Conservation (phyloP, 192 early-diverging fungal genomes). For the Chytriomyces confervae region DNA sequence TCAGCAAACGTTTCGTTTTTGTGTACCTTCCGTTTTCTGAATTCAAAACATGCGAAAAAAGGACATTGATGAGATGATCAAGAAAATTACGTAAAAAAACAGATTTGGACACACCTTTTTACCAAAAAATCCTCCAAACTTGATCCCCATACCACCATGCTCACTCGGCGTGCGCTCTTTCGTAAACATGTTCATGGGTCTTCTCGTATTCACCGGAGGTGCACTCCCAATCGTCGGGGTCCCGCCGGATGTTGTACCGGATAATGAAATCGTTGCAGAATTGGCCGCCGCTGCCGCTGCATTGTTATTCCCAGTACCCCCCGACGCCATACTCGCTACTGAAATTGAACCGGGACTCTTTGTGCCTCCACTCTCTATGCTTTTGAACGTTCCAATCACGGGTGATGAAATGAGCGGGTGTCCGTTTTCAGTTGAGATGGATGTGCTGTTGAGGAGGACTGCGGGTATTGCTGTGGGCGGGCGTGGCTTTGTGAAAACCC, state of each 20-base stretch:
- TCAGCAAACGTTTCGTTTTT: too few species aligned
- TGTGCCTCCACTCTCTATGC: not conserved
- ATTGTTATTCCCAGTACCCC: not conserved
- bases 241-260: not conserved
- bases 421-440: too few species aligned
- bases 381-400: not conserved
- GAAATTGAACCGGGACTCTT: not conserved
- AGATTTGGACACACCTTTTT: conserved; percentile 34
- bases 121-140: conserved; percentile 49
- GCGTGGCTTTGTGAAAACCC: conserved; percentile 20
- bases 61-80: too few species aligned
- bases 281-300: not conserved
- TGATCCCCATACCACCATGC: conserved; percentile 19
- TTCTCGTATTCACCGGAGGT: conserved; percentile 32
- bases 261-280: not conserved
- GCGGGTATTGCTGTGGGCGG: not conserved
- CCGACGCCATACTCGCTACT: not conserved
- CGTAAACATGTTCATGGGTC: conserved; percentile 27
- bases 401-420: not conserved
- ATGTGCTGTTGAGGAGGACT: not conserved
- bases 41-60: too few species aligned
- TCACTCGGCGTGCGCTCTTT: conserved; percentile 21
- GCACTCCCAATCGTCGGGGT: not conserved
- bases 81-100: not conserved
- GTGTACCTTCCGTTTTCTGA: too few species aligned